Evolutionary conservation across 2,329 filamentous ascomycete species (phyloP).

Genomic region (Plenodomus biglobosus): DNA sequence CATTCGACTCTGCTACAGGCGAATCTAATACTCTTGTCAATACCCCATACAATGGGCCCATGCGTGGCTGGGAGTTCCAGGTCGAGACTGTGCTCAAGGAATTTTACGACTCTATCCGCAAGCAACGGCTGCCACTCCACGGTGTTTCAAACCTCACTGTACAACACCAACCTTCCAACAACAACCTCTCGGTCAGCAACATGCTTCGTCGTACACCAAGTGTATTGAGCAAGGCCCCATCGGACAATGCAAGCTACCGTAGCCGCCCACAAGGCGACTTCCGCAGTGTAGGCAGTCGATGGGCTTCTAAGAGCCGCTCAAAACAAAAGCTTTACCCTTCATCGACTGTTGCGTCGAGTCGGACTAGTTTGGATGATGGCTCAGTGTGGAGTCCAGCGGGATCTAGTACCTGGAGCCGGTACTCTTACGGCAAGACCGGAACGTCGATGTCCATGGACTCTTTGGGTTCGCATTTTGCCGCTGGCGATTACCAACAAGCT

Average conservation of each 20-base stretch:
- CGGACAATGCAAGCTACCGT: constrained; percentile 73
- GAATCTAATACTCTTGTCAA: constrained; percentile 78
- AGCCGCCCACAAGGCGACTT: constrained; percentile 68
- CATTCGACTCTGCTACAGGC: constrained; percentile 40
- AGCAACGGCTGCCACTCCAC: constrained; percentile 82
- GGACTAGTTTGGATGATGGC: constrained; percentile 90
- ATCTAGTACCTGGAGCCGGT: constrained; percentile 95
- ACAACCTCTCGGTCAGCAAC: constrained; percentile 67
- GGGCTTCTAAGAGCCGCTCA: constrained; percentile 84
- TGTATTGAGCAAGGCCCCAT: constrained; percentile 88
- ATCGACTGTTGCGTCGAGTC: constrained; percentile 83
- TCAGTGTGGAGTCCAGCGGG: constrained; percentile 89
- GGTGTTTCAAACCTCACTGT: constrained; percentile 60
- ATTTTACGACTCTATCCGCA: constrained; percentile 86
- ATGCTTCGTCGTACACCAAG: constrained; percentile 85
- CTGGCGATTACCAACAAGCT: constrained; percentile 87
- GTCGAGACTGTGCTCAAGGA: constrained; percentile 89
- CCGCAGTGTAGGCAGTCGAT: constrained; percentile 66
- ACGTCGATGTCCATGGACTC: constrained; percentile 93
- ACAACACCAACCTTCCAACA: constrained; percentile 53
- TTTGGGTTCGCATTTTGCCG: constrained; percentile 73
- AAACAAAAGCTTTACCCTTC: constrained; percentile 73
- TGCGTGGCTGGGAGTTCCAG: constrained; percentile 83
- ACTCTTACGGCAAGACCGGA: constrained; percentile 86
- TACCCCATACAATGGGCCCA: constrained; percentile 70